Evolutionary conservation across 768 basidiomycete species (phyloP).

Genomic region (Strobilomyces echinocephalus): DNA sequence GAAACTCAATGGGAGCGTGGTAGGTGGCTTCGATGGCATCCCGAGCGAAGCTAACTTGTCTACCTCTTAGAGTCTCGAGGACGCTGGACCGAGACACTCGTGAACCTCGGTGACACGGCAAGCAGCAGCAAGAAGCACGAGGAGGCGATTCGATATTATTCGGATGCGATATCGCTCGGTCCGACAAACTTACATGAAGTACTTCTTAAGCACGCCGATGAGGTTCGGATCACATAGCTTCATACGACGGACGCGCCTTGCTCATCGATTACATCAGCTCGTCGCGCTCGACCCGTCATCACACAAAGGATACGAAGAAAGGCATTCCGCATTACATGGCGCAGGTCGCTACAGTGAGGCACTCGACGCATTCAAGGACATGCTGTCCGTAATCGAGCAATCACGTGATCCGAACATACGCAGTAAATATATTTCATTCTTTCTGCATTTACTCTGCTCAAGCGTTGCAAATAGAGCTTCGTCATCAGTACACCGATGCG

Average conservation of each 20-base stretch:
- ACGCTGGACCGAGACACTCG: not conserved
- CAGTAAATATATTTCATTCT: no score
- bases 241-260: not conserved
- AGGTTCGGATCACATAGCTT: not conserved
- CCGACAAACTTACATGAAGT: no score
- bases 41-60: accelerated
- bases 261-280: not conserved
- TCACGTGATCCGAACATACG: not conserved
- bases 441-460: no score
- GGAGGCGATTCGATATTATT: no score
- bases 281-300: not conserved
- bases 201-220: no score
- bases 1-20: not conserved
- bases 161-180: no score
- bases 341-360: not conserved
- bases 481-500: no score
- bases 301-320: not conserved
- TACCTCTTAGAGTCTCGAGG: not conserved
- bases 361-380: not conserved
- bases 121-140: not conserved
- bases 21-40: not conserved
- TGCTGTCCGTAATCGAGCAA: not conserved
- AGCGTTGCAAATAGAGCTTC: no score
- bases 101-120: not conserved
- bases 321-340: not conserved